Percentiles rank a stretch among this genome's conserved stretches.
Conservation (phyloP, 139 green algal genomes). For the Limnomonas spitsbergensis region DNA sequence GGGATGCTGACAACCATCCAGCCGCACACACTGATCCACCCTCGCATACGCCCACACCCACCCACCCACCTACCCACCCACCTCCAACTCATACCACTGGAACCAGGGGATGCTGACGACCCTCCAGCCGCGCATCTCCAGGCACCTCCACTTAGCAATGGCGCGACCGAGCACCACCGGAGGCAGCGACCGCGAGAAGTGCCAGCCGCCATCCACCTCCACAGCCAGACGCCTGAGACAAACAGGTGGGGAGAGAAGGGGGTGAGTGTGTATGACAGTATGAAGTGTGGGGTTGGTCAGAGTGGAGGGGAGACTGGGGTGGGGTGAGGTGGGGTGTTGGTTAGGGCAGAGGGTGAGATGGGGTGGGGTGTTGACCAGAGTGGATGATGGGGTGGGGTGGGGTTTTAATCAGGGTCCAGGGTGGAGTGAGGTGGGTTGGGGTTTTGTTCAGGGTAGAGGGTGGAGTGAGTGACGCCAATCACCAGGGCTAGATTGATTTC, state of each 20-base stretch:
- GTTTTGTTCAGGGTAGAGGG: too few relatives aligned
- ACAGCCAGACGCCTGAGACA: constrained; percentile 48
- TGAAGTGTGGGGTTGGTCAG: too few relatives aligned
- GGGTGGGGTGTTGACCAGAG: too few relatives aligned
- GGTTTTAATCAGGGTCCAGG: too few relatives aligned
- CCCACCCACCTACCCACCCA: constrained; percentile 35
- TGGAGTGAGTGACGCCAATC: too few relatives aligned
- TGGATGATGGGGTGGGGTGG: too few relatives aligned
- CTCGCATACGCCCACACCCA: constrained; percentile 33
- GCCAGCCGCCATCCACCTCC: constrained; percentile 60
- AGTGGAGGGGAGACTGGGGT: too few relatives aligned
- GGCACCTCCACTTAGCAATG: constrained; percentile 39
- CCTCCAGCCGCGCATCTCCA: constrained; percentile 48
- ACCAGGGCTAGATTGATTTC: too few relatives aligned
- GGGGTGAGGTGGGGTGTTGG: too few relatives aligned
- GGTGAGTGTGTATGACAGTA: too few relatives aligned
- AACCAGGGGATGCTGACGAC: constrained; percentile 52
- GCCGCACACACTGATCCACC: constrained; percentile 46
- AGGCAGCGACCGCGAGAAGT: constrained; percentile 49
- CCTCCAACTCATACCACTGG: constrained; percentile 32
- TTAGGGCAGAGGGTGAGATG: too few relatives aligned
- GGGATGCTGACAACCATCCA: constrained; percentile 54
- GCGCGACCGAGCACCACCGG: constrained; percentile 41
- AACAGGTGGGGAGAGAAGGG: constrained; percentile 7
- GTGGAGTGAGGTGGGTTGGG: too few relatives aligned